Evolutionary conservation across 495 filamentous ascomycete genomes (phyloP), one percentile per base, ranked within the genome.

Genomic region (Podospora bellae-mahoneyi): DNA sequence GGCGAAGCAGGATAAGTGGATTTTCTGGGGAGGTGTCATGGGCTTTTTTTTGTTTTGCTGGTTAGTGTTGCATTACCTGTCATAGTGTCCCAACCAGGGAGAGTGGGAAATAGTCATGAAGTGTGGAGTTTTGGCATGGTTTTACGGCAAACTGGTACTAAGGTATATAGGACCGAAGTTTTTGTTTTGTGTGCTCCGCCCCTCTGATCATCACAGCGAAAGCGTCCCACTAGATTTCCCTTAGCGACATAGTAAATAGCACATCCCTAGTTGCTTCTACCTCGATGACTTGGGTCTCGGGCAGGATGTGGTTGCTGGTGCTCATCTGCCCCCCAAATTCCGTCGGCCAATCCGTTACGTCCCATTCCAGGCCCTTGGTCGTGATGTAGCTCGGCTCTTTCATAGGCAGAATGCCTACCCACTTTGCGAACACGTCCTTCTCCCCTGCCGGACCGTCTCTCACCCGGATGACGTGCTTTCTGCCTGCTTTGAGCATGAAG

Each of bases 1-100:
- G 68, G 94, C 95, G 64, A 90, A 86, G 78, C 89, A 97, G 83
- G 95, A 99, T 73, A 97, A 97, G 80, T 98, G 94, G 94, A 96
- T 99, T 30, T 99, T 99, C 78, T 91, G 91, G 87, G 90, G 77
- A 16, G 93, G 95, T 0, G 92, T 96, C 23, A 77, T 96, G 44
- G 76, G 94, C n/a, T 99, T 99, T 78, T 90, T 98, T 68, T 77
- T 84, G 56, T 98, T 99, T 78, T 97, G 94, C 74, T 98, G 92
- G 88, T 77, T 92, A 68, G 92, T 94, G 60, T 72, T 99, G 77
- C 89, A 91, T 79, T 98, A 86, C 76, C 76, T 98, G 75, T 79
- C 92, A 75, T 97, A 67, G 60, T 48, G 15, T 20, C 6, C 18
- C 5, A 3, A 2, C 3, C 30, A 32, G 23, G 55, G n/a, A 23